Evolutionary conservation across 208 protist genomes (phyloP).

Genomic region (Acanthamoeba divionensis): DNA sequence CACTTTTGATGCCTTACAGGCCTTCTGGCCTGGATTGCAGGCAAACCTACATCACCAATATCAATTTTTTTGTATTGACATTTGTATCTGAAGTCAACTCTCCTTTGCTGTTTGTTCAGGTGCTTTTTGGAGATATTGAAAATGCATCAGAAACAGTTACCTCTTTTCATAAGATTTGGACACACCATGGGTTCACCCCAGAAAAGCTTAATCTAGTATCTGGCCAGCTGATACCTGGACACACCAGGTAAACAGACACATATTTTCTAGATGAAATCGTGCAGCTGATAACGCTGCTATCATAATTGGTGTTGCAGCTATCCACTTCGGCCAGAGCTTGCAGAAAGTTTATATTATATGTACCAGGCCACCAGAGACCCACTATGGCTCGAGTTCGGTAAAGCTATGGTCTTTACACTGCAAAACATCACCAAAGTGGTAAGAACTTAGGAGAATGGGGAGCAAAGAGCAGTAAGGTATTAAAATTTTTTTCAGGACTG

Average conservation of each 20-base stretch:
- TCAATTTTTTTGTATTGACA: neutral
- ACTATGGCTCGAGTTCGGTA: constrained; percentile 36
- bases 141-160: constrained; percentile 70
- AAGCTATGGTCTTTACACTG: constrained; percentile 57
- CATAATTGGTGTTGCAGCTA: constrained; percentile 66
- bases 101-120: no score
- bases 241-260: constrained; percentile 1
- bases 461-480: neutral
- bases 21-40: constrained; percentile 48
- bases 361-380: constrained; percentile 78
- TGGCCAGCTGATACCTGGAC: constrained; percentile 1
- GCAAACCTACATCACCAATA: neutral
- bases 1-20: constrained; percentile 79
- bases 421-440: constrained; percentile 2
- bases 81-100: neutral
- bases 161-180: constrained; percentile 79
- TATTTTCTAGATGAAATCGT: neutral
- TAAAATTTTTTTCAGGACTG: neutral
- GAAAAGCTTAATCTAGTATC: constrained; percentile 76
- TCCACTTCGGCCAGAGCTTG: constrained; percentile 86
- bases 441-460: neutral
- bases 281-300: no score
- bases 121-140: constrained; percentile 80
- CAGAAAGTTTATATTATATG: constrained; percentile 84
- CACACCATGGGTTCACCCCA: constrained; percentile 80